Evolutionary conservation across 2,329 filamentous ascomycete species (phyloP), one percentile per base, ranked within the genome.

Genomic region (Exophiala sideris): DNA sequence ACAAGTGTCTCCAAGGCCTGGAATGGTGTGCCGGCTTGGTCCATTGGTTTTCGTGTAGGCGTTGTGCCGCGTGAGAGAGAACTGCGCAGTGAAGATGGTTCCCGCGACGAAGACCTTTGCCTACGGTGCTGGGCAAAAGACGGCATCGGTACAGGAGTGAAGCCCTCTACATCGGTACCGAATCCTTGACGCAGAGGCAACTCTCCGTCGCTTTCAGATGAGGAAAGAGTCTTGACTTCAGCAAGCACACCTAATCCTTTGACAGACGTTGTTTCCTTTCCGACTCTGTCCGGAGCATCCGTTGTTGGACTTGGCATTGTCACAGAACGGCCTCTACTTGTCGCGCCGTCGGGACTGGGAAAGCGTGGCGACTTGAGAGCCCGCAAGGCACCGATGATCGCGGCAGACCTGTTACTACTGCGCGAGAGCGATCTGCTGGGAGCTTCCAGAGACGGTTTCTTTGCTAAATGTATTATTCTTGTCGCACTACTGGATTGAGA

Each of bases 61-160:
- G 42, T 45, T 1, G 45, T 45, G 33, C 67, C 63, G 20, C 69
- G 56, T 10, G 66, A 67, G 5, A 71, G 57, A 9, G 64, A 65
- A 41, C 59, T 66, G 35, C 59, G 63, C 4, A 65, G 55, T 6
- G 67, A 67, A 1, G 63, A 60, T 11, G 56, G 56, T 41, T 68
- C 67, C 2, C 60, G 59, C 4, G 58, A 58, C 7, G 57, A 64
- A 11, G 67, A 66, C 36, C 68, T 70, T 51, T 70, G 58, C 29
- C 68, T 67, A 18, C 72, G 69, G 44, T 73, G 70, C 49, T 68
- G 65, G 48, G 70, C 68, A 36, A 74, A 71, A 3, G 71, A 69
- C 5, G 68, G 55, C 1, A 61, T 54, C 7, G 41, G 40, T 5
- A 61, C 14, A 8, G 48, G 39, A 18, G 39, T 21, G 3, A 56